Evolutionary conservation across 495 filamentous ascomycete genomes (phyloP).

Genomic region (Viridothelium virens): DNA sequence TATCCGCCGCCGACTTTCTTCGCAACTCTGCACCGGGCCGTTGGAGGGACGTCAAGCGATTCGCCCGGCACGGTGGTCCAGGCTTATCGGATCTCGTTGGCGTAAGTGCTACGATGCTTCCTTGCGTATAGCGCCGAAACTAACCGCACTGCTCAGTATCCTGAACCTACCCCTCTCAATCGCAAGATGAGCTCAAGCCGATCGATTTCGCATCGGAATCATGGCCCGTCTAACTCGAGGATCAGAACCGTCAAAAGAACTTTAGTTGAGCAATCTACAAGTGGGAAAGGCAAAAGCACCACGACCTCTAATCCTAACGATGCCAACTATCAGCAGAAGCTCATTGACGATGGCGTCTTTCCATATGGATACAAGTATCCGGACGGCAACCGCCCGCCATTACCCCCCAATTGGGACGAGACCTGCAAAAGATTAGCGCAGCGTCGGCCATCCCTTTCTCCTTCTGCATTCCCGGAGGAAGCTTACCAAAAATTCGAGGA

Average conservation of each 20-base stretch:
- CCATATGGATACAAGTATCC: slow-evolving; percentile 18
- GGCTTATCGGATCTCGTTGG: slow-evolving; percentile 4
- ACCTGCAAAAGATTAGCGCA: slow-evolving; percentile 30
- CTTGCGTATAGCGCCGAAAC: background rate
- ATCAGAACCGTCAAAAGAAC: slow-evolving; percentile 18
- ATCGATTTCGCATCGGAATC: slow-evolving; percentile 13
- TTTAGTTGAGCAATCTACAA: slow-evolving; percentile 13
- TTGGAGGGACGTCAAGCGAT: background rate
- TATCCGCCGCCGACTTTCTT: slow-evolving; percentile 1
- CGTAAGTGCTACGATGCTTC: background rate
- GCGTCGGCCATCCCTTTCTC: slow-evolving; percentile 36
- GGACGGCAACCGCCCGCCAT: background rate
- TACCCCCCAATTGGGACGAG: slow-evolving; percentile 29
- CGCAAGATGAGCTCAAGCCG: slow-evolving; percentile 22
- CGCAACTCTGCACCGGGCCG: background rate
- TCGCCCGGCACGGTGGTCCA: slow-evolving; percentile 14
- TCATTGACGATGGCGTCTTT: slow-evolving; percentile 35
- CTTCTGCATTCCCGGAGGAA: slow-evolving; percentile 32
- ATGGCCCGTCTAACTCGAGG: background rate
- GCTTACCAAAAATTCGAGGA: slow-evolving; percentile 28
- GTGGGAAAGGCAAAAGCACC: background rate
- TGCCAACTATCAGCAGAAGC: slow-evolving; percentile 32
- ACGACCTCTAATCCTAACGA: slow-evolving; percentile 11
- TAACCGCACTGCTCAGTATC: slow-evolving; percentile 19
- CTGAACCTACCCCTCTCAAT: slow-evolving; percentile 19